Conservation (phyloP, 768 basidiomycete species). For the Rhodocollybia butyracea region DNA sequence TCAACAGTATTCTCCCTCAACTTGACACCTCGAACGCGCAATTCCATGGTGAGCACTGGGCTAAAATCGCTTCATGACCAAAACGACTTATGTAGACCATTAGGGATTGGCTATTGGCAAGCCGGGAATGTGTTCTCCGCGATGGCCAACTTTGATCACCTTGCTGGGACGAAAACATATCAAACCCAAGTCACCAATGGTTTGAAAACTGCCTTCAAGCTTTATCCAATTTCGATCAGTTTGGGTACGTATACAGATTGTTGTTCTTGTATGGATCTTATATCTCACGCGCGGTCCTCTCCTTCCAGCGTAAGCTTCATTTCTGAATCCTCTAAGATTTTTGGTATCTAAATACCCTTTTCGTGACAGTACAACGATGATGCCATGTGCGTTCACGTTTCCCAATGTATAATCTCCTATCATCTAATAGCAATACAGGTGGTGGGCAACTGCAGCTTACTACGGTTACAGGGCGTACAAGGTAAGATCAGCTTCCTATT, state of each 20-base stretch:
- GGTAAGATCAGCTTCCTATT: constrained; percentile 1
- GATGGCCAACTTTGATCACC: constrained; percentile 44
- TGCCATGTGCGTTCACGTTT: constrained; percentile 31
- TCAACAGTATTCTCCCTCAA: constrained; percentile 37
- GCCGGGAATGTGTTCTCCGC: constrained; percentile 48
- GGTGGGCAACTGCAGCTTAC: constrained; percentile 52
- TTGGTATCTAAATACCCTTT: background rate
- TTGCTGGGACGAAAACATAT: constrained; percentile 33
- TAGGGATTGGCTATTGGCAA: constrained; percentile 53
- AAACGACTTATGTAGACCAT: background rate
- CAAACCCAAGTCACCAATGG: constrained; percentile 35
- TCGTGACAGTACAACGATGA: constrained; percentile 41
- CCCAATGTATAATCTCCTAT: background rate
- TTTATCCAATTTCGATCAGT: constrained; percentile 42
- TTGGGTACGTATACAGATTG: constrained; percentile 26
- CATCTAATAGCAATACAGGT: constrained; percentile 22
- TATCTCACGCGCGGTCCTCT: background rate
- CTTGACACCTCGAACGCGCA: constrained; percentile 33
- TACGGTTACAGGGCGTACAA: constrained; percentile 47
- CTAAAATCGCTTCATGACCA: background rate
- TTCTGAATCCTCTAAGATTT: background rate
- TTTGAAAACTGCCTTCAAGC: constrained; percentile 37
- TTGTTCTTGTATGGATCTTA: background rate
- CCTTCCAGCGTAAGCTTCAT: background rate
- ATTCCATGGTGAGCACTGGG: constrained; percentile 34